A percentile compares a stretch with the other conserved stretches of the same genome.
Evolutionary conservation across 345 rosid species (phyloP).

Genomic region (Eucalyptus rudis): DNA sequence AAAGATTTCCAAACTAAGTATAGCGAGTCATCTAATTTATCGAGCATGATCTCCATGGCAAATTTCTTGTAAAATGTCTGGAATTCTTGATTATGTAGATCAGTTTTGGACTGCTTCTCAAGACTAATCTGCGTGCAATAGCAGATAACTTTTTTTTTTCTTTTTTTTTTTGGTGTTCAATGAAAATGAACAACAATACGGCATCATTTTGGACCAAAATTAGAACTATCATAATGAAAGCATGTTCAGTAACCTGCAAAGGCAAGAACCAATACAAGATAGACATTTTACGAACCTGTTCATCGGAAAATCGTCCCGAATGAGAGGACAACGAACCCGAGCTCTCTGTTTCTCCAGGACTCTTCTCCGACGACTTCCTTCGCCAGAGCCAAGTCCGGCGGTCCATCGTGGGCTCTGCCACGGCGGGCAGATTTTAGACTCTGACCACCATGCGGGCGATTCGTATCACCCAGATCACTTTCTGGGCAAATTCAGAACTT

Average conservation of each 20-base stretch:
- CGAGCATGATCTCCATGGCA: not conserved
- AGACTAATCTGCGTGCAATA: not conserved
- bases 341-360: constrained; percentile 62
- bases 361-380: constrained; percentile 53
- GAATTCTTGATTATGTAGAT: not conserved
- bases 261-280: not conserved
- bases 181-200: not conserved
- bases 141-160: not conserved
- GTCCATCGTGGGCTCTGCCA: constrained; percentile 29
- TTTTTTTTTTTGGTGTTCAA: not conserved
- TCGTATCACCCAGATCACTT: not conserved
- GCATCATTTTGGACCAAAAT: not conserved
- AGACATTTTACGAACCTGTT: constrained; percentile 27
- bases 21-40: not conserved
- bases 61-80: not conserved
- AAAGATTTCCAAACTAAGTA: not conserved
- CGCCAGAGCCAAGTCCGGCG: constrained; percentile 79
- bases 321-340: constrained; percentile 52
- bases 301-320: constrained; percentile 64
- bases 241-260: not conserved
- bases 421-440: not conserved
- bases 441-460: not conserved
- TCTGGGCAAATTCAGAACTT: not conserved
- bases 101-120: not conserved
- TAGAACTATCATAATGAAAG: not conserved